Evolutionary conservation across 257 asterid genomes (phyloP).

Genomic region (Dorcoceras hygrometricum): DNA sequence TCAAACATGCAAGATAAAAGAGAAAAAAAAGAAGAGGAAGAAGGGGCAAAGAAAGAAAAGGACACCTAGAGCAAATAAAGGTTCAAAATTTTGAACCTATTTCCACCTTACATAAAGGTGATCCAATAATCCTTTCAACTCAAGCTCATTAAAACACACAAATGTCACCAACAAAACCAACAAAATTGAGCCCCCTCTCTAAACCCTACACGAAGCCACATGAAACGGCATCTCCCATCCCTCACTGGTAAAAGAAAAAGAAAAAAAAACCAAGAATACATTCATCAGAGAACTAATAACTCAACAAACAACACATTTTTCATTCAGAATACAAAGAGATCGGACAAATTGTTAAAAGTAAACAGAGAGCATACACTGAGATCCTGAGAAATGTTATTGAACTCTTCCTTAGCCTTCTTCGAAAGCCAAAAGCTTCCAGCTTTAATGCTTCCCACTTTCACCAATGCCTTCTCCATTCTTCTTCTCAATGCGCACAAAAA

Average conservation of each 20-base stretch:
- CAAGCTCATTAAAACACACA: not conserved
- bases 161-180: not conserved
- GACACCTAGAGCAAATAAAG: not conserved
- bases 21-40: not conserved
- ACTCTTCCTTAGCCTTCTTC: slow-evolving; percentile 71
- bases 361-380: slow-evolving; percentile 43
- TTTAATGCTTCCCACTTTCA: slow-evolving; percentile 61
- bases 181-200: too few relatives aligned
- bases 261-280: slow-evolving; percentile 3
- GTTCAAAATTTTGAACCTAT: not conserved
- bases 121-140: not conserved
- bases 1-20: not conserved
- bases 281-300: not conserved
- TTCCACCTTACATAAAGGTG: not conserved
- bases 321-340: slow-evolving; percentile 6
- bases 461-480: slow-evolving; percentile 61
- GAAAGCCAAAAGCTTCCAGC: slow-evolving; percentile 76
- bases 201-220: not conserved
- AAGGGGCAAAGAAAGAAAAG: too few relatives aligned
- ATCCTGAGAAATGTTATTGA: slow-evolving; percentile 56
- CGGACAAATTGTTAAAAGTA: not conserved
- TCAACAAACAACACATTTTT: not conserved
- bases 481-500: slow-evolving; percentile 13
- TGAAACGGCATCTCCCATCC: not conserved
- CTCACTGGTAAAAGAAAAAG: slow-evolving; percentile 2